These are phyloP conservation scores for Chaetomium fimeti DNA, from an alignment of 495 filamentous ascomycete species.

Conservation along the genomic window DNA sequence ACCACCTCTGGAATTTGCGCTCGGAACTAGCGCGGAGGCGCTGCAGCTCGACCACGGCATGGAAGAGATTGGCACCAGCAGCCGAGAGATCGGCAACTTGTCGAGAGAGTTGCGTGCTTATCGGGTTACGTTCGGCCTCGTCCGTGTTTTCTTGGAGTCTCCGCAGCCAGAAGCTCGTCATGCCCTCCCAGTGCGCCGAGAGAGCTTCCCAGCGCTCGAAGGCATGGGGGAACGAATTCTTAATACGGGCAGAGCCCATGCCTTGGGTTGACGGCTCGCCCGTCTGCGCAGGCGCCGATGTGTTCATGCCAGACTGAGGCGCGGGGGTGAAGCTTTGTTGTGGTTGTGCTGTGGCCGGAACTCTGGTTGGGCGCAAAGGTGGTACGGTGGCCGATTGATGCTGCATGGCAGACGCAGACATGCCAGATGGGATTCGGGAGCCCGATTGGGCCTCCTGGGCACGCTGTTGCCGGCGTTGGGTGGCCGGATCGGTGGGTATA, in stretches of 20 bases:
- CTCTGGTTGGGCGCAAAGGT: slow-evolving; percentile 30
- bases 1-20: slow-evolving; percentile 98
- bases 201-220: slow-evolving; percentile 97
- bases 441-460: slow-evolving; percentile 30
- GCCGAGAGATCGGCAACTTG: slow-evolving; percentile 95
- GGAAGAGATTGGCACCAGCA: slow-evolving; percentile 94
- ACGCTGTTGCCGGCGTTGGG: slow-evolving; percentile 45
- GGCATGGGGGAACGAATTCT: slow-evolving; percentile 81
- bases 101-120: slow-evolving; percentile 82
- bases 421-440: slow-evolving; percentile 16
- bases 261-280: slow-evolving; percentile 36
- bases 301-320: slow-evolving; percentile 18
- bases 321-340: slow-evolving; percentile 25
- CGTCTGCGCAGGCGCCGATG: slow-evolving; percentile 29
- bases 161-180: slow-evolving; percentile 96
- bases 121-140: slow-evolving; percentile 74
- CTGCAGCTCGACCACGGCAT: slow-evolving; percentile 94
- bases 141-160: slow-evolving; percentile 84
- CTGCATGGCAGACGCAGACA: slow-evolving; percentile 17
- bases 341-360: slow-evolving; percentile 26
- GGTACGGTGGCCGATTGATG: slow-evolving; percentile 26
- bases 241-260: slow-evolving; percentile 35
- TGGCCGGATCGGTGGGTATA: slow-evolving; percentile 36
- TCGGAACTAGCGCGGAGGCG: slow-evolving; percentile 94
- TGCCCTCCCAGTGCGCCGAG: slow-evolving; percentile 96